These are phyloP conservation scores for Solanum hybrid DNA, from an alignment of 305 asterid genomes.

Conservation along the genomic window DNA sequence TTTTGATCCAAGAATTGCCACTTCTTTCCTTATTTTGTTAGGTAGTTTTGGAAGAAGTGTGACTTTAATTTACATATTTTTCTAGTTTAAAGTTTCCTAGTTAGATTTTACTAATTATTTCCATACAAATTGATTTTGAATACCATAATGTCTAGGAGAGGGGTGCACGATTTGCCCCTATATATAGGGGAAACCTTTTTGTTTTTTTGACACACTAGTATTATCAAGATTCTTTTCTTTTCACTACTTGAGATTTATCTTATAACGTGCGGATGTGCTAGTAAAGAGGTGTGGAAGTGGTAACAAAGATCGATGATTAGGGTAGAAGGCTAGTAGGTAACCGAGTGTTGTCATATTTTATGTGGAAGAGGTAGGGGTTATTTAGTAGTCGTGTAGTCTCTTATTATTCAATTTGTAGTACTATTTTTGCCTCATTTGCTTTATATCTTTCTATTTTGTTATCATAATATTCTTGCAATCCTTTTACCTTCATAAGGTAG, in stretches of 20 bases:
- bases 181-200: background rate
- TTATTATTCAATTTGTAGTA: background rate
- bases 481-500: background rate
- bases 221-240: background rate
- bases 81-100: background rate
- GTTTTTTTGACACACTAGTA: background rate
- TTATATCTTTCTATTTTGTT: background rate
- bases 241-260: background rate
- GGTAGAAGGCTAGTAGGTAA: background rate
- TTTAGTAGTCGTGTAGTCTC: background rate
- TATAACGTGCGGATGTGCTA: background rate
- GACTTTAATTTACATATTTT: background rate
- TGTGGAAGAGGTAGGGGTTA: background rate
- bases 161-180: background rate
- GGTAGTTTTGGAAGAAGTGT: background rate
- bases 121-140: background rate
- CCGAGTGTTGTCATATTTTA: background rate
- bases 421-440: background rate
- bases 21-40: background rate
- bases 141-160: background rate
- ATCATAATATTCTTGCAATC: background rate
- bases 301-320: background rate
- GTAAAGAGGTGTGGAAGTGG: background rate
- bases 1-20: background rate
- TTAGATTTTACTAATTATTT: background rate